A percentile compares a stretch with the other conserved stretches of the same genome.
Evolutionary conservation across 2,329 filamentous ascomycete genomes (phyloP).

Genomic region (Pseudogymnoascus sp.): DNA sequence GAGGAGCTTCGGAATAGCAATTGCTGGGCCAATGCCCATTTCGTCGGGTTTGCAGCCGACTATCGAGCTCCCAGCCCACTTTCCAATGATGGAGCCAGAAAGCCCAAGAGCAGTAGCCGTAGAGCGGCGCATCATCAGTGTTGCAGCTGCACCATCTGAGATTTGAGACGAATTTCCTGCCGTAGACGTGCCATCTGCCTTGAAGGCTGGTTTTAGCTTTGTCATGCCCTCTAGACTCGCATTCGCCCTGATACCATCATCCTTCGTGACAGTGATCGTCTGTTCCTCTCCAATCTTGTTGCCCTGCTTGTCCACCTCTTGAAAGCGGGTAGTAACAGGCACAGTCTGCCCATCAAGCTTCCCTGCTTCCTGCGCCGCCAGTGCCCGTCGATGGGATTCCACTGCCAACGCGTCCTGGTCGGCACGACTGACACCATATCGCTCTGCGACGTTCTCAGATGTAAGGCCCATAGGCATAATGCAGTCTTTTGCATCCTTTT

Average conservation of each 20-base stretch:
- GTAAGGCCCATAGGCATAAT: slow-evolving; percentile 93
- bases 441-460: slow-evolving; percentile 74
- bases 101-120: slow-evolving; percentile 69
- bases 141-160: slow-evolving; percentile 77
- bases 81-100: slow-evolving; percentile 61
- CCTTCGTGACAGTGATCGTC: slow-evolving; percentile 59
- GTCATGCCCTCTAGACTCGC: slow-evolving; percentile 63
- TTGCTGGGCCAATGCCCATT: slow-evolving; percentile 85
- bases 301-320: slow-evolving; percentile 54
- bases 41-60: slow-evolving; percentile 79
- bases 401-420: slow-evolving; percentile 83
- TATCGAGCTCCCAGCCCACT: slow-evolving; percentile 69
- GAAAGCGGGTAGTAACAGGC: slow-evolving; percentile 63
- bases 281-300: slow-evolving; percentile 47
- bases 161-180: slow-evolving; percentile 84
- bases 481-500: slow-evolving; percentile 70
- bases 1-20: slow-evolving; percentile 81
- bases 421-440: slow-evolving; percentile 63
- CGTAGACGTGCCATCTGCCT: slow-evolving; percentile 63
- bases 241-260: slow-evolving; percentile 72
- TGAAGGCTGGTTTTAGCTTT: slow-evolving; percentile 80
- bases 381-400: slow-evolving; percentile 64
- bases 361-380: slow-evolving; percentile 59
- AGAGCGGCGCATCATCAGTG: slow-evolving; percentile 75
- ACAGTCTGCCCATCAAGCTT: slow-evolving; percentile 73